These are phyloP conservation scores for Cercophora newfieldiana DNA, from an alignment of 495 filamentous ascomycete genomes.

Conservation along the genomic window DNA sequence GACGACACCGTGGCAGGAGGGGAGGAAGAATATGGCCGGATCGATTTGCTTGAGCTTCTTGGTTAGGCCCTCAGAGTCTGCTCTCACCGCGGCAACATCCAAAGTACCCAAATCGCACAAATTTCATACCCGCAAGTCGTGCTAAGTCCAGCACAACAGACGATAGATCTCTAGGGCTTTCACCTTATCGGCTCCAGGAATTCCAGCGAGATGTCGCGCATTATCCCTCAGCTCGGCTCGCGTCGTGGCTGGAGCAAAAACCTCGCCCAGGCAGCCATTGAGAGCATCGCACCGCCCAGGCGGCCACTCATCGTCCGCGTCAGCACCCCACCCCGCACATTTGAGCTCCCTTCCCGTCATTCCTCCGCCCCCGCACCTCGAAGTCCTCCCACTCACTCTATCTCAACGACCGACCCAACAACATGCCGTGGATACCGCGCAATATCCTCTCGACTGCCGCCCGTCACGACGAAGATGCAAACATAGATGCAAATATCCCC, in stretches of 20 bases:
- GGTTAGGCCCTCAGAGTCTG: neutral
- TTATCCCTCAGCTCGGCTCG: no score
- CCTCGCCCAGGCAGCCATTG: neutral
- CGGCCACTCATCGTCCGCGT: neutral
- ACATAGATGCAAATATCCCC: neutral
- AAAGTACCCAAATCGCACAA: no score
- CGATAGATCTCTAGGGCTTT: no score
- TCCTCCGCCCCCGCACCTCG: neutral
- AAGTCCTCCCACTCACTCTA: neutral
- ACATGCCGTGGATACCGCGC: no score
- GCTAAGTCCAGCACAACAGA: no score
- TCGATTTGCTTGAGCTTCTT: neutral
- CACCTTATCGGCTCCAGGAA: neutral
- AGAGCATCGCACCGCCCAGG: neutral
- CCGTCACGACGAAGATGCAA: neutral
- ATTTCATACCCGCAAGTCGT: no score
- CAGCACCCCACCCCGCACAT: neutral
- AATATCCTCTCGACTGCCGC: neutral
- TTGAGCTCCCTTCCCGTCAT: neutral
- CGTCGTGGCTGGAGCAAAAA: neutral
- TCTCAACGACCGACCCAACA: neutral
- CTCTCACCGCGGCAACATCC: neutral
- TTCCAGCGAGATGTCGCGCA: neutral
- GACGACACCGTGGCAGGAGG: neutral
- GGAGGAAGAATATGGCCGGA: neutral